Conservation (phyloP, 768 basidiomycete genomes). For the Termitomyces sp. region DNA sequence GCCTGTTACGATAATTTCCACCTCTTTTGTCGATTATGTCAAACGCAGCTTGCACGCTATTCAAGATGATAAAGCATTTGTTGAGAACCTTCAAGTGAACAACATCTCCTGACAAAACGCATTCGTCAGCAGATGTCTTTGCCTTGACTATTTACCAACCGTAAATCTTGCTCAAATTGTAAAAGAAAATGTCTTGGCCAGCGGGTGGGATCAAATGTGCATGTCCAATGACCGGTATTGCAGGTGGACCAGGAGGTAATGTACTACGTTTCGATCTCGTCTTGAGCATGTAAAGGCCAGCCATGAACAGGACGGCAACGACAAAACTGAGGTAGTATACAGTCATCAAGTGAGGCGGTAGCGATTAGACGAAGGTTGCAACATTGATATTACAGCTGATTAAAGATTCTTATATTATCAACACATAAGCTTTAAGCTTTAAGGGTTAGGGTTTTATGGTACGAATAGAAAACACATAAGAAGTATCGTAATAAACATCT, state of each 20-base stretch:
- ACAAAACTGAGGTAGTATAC: not conserved
- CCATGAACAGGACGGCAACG: not conserved
- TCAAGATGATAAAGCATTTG: constrained; percentile 16
- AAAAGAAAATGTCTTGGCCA: constrained; percentile 23
- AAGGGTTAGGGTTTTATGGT: no score
- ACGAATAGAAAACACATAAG: no score
- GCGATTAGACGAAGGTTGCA: not conserved
- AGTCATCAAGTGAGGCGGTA: not conserved
- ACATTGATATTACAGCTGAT: no score
- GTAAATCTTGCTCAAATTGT: constrained; percentile 26
- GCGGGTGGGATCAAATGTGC: constrained; percentile 25
- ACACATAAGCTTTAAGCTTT: no score
- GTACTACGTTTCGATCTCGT: not conserved
- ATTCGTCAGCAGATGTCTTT: not conserved
- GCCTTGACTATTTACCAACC: constrained; percentile 14
- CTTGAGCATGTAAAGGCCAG: not conserved
- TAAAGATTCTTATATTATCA: no score
- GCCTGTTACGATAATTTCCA: constrained; percentile 21
- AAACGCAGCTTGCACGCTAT: constrained; percentile 18
- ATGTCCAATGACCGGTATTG: constrained; percentile 30
- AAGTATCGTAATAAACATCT: no score
- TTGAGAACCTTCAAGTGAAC: constrained; percentile 19
- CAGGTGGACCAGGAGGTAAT: constrained; percentile 26
- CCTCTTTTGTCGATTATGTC: constrained; percentile 23
- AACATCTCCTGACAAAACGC: constrained; percentile 9